Evolutionary conservation across 2,329 filamentous ascomycete genomes (phyloP), one percentile per base, ranked within the genome.

Genomic region (Colletotrichum endophyticum): DNA sequence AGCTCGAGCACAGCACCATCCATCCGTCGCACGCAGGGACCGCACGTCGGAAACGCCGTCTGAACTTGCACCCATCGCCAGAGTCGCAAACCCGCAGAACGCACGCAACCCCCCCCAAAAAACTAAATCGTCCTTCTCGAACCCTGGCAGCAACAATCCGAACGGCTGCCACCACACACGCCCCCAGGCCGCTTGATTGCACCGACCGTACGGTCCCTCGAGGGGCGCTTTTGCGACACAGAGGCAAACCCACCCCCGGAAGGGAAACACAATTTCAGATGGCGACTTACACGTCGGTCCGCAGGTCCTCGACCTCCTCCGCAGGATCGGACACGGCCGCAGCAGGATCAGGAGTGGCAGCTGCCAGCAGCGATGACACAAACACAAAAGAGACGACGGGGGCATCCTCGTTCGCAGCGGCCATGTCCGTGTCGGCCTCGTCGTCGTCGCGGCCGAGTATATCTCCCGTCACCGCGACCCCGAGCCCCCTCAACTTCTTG

Each of bases 381-480:
- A 32, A 28, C 59, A 56, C 44, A 13, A 59, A 72, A 56, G 56
- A 76, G 66, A 71, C 77, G 57, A 78, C 64, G 70, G 63, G 68
- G 19, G 44, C 44, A 25, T 53, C 44, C 44, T 53, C n/a, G 44
- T 53, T 53, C 44, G 11, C 34, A 36, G 34, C 44, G 44, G 44
- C 44, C 67, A 32, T 34, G 30, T 34, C 53, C 16, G 34, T 25
- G 32, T 69, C 70, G 19, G 56, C 70, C 36, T 74, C 70, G 12
- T 62, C 70, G 62, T 74, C 75, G 22, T 57, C 78, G 44, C 62
- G 66, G 32, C 63, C 78, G 32, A 68, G 75, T 34, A 49, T 77
- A 30, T 80, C 81, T 53, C n/a, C 44, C 49, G 77, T 80, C 28
- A 76, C 79, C 49, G 74, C 74, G 27, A 77, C 76, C 15, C 70